These are phyloP conservation scores for Scortechinia acanthostroma DNA, from an alignment of 2,329 filamentous ascomycete species.

Conservation along the genomic window DNA sequence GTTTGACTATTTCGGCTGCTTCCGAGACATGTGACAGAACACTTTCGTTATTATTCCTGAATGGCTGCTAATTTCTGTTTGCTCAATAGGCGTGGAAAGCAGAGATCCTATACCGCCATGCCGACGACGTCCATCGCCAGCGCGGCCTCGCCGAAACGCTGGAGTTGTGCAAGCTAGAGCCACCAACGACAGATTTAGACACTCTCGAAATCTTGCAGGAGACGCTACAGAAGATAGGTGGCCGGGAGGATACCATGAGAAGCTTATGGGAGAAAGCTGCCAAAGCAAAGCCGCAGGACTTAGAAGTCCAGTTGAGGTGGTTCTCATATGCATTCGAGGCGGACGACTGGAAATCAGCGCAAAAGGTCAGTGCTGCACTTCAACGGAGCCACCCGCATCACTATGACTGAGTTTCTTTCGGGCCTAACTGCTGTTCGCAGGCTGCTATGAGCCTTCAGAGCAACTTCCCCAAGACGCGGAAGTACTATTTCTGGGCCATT, in stretches of 20 bases:
- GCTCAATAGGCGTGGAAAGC: constrained; percentile 29
- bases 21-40: neutral
- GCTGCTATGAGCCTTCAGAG: constrained; percentile 38
- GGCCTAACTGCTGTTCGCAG: no score
- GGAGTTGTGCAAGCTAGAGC: constrained; percentile 26
- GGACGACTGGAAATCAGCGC: constrained; percentile 33
- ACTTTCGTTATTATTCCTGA: no score
- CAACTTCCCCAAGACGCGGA: constrained; percentile 33
- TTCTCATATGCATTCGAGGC: constrained; percentile 28
- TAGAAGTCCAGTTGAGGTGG: constrained; percentile 32
- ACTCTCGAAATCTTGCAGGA: constrained; percentile 29
- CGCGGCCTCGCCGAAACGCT: constrained; percentile 31
- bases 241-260: constrained; percentile 20
- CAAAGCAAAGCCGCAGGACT: constrained; percentile 28
- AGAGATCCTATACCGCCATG: constrained; percentile 25
- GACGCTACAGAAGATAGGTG: constrained; percentile 23
- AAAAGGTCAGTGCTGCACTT: constrained; percentile 29
- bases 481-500: constrained; percentile 39
- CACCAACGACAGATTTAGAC: constrained; percentile 31
- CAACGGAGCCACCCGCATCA: neutral
- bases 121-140: constrained; percentile 27
- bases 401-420: constrained; percentile 11
- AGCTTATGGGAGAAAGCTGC: constrained; percentile 35
- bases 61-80: neutral
- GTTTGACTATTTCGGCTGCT: neutral